Conservation (phyloP, 805 yeast species). For the Wickerhamiella musiphila region DNA sequence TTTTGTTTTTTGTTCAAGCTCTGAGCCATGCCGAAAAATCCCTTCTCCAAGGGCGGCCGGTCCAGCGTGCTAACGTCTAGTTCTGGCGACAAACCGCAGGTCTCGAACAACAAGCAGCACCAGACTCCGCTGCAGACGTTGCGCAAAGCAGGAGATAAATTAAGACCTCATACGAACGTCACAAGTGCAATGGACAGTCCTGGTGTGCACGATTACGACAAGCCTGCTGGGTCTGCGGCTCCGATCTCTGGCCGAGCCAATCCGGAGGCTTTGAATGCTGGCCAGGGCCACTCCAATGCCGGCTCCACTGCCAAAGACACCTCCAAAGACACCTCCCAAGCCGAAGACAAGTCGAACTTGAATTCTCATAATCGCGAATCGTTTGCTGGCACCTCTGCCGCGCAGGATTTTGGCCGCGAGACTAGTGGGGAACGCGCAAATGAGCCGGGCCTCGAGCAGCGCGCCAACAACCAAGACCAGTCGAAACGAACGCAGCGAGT, state of each 20-base stretch:
- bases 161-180: slow-evolving; percentile 18
- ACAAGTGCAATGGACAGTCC: slow-evolving; percentile 16
- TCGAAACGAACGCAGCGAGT: slow-evolving; percentile 5
- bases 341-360: too few relatives aligned
- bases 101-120: neutral
- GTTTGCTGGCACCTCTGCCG: too few relatives aligned
- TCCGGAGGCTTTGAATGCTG: slow-evolving; percentile 15
- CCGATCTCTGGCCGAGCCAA: slow-evolving; percentile 18
- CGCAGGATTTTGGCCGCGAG: too few relatives aligned
- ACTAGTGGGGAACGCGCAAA: neutral
- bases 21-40: slow-evolving; percentile 1
- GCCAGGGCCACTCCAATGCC: too few relatives aligned
- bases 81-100: neutral
- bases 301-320: too few relatives aligned
- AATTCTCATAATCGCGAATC: too few relatives aligned
- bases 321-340: too few relatives aligned
- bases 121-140: slow-evolving; percentile 11
- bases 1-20: too few relatives aligned
- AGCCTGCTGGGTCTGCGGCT: slow-evolving; percentile 17
- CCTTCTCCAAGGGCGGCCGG: neutral
- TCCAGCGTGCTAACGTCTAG: neutral
- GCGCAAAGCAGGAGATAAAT: slow-evolving; percentile 11
- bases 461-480: slow-evolving; percentile 6
- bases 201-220: slow-evolving; percentile 13
- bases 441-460: slow-evolving; percentile 5